A percentile compares a stretch with the other conserved stretches of the same genome.
phyloP scores from a whole-genome alignment of 257 asterid species.

The Thymus mandschuricus region DNA sequence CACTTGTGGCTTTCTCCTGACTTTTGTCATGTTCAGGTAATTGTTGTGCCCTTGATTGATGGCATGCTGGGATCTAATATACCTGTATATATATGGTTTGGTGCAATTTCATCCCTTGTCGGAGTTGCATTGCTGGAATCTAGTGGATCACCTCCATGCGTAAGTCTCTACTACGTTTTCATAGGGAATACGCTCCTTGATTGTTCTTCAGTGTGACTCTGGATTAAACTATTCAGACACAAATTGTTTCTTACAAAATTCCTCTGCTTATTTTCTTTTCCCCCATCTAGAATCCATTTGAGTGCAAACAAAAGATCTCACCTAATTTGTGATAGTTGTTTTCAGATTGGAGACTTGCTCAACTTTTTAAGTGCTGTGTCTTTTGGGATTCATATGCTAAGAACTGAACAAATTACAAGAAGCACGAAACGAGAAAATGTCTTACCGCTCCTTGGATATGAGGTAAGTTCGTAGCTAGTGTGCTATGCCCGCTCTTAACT shows the following conservation, averaged over 20 bases:
- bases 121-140: constrained; percentile 86
- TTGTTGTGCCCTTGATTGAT: constrained; percentile 87
- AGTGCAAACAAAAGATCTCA: constrained; percentile 12
- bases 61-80: constrained; percentile 68
- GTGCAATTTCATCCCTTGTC: constrained; percentile 63
- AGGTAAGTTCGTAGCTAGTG: constrained; percentile 45
- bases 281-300: constrained; percentile 1
- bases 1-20: constrained; percentile 28
- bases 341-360: constrained; percentile 79
- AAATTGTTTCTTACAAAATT: constrained; percentile 3
- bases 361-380: constrained; percentile 73
- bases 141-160: constrained; percentile 89
- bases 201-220: constrained; percentile 11
- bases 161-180: constrained; percentile 40
- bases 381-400: constrained; percentile 82
- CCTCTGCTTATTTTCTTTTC: not conserved
- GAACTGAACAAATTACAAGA: constrained; percentile 79
- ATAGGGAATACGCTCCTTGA: constrained; percentile 1
- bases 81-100: constrained; percentile 83
- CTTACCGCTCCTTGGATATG: constrained; percentile 76
- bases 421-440: constrained; percentile 54
- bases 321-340: constrained; percentile 22
- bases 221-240: constrained; percentile 12
- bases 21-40: constrained; percentile 53
- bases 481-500: not conserved